These are phyloP conservation scores for Lecanicillium sp. DNA, from an alignment of 2,329 filamentous ascomycete species.

Conservation along the genomic window DNA sequence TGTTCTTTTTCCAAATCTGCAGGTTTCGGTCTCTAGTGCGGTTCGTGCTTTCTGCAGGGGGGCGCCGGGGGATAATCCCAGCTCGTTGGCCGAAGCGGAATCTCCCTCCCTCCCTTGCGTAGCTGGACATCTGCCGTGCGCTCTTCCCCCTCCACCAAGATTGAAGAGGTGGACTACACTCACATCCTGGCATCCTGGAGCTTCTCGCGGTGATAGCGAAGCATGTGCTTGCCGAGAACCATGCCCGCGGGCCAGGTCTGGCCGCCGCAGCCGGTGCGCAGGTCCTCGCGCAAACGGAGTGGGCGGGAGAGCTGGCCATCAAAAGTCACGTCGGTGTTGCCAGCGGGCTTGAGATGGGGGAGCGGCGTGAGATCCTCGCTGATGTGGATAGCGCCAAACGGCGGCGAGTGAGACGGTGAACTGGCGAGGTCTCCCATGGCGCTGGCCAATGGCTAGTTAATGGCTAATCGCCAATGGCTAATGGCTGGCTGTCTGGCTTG, in stretches of 20 bases:
- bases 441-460: not conserved
- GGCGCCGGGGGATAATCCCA: too few relatives aligned
- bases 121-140: slow-evolving; percentile 6
- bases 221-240: slow-evolving; percentile 78
- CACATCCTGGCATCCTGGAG: slow-evolving; percentile 67
- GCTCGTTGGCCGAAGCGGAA: too few relatives aligned
- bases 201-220: slow-evolving; percentile 62
- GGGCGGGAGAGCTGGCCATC: slow-evolving; percentile 65
- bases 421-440: not conserved
- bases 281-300: slow-evolving; percentile 76
- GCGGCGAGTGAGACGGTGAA: slow-evolving; percentile 37
- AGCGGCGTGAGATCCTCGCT: slow-evolving; percentile 54
- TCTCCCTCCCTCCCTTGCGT: not conserved
- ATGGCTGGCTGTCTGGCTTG: too few relatives aligned
- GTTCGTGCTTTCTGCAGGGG: too few relatives aligned
- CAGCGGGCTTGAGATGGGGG: slow-evolving; percentile 50
- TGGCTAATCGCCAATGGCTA: not conserved
- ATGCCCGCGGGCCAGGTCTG: slow-evolving; percentile 93
- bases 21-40: too few relatives aligned
- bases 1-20: not conserved
- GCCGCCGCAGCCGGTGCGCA: slow-evolving; percentile 82
- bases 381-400: slow-evolving; percentile 45
- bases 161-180: slow-evolving; percentile 27
- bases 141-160: not conserved
- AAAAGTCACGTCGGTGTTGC: slow-evolving; percentile 54